A percentile compares a stretch with the other conserved stretches of the same genome.
phyloP scores from a whole-genome alignment of 805 yeast genomes.

The Middelhovenomyces tepae region DNA sequence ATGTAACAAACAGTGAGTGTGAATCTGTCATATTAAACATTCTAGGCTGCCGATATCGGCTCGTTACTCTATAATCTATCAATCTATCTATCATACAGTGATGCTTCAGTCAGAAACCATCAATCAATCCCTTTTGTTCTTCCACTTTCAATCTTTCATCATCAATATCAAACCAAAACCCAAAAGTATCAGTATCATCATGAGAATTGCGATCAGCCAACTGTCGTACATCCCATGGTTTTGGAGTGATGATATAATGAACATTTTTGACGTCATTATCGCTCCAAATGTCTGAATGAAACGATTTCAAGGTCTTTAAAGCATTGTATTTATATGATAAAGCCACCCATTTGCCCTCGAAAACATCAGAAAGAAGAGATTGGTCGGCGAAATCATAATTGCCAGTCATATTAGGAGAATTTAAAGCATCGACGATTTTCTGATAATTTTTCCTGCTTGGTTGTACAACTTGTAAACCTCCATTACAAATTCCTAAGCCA shows the following conservation, averaged over 20 bases:
- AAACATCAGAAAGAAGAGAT: slow-evolving; percentile 46
- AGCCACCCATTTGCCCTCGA: slow-evolving; percentile 41
- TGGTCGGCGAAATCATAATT: slow-evolving; percentile 52
- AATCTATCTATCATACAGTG: no score
- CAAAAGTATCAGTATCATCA: slow-evolving; percentile 41
- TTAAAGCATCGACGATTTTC: slow-evolving; percentile 34
- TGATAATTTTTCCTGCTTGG: slow-evolving; percentile 34
- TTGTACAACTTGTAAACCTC: slow-evolving; percentile 46
- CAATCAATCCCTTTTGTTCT: no score
- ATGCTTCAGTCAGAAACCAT: no score
- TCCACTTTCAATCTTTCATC: no score
- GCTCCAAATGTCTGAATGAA: slow-evolving; percentile 42
- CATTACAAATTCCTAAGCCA: slow-evolving; percentile 46
- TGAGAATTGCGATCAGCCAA: slow-evolving; percentile 20
- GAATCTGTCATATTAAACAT: no score
- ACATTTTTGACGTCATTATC: slow-evolving; percentile 43
- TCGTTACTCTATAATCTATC: no score
- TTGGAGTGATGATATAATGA: slow-evolving; percentile 50
- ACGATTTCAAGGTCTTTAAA: slow-evolving; percentile 40
- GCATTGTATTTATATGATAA: slow-evolving; percentile 47
- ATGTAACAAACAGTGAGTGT: no score
- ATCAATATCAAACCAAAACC: slow-evolving; percentile 43
- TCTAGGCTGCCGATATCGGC: no score
- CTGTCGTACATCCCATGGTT: slow-evolving; percentile 46
- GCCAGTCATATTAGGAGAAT: slow-evolving; percentile 30